Percentiles rank a stretch among this genome's conserved stretches.
These are phyloP conservation scores for Phytophthora nicotianae DNA, from an alignment of 352 stramenopile species.

Conservation along the genomic window DNA sequence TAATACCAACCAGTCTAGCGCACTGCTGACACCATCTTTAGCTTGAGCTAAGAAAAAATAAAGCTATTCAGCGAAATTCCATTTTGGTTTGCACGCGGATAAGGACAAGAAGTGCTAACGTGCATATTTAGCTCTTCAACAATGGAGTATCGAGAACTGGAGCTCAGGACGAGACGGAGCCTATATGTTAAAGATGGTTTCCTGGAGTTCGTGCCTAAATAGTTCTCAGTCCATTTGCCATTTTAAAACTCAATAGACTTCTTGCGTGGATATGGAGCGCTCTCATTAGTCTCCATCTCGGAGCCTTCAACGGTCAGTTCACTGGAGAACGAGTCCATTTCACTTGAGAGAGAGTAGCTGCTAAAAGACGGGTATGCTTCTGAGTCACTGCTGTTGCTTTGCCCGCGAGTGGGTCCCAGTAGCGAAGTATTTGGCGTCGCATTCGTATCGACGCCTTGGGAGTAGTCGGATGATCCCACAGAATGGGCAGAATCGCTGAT, in stretches of 20 bases:
- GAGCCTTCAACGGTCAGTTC: conserved; percentile 38
- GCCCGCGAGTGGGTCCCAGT: conserved; percentile 4
- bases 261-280: conserved; percentile 39
- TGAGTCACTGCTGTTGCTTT: conserved; percentile 16
- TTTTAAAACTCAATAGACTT: conserved; percentile 61
- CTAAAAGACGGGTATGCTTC: conserved; percentile 22
- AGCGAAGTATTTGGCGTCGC: conserved; percentile 21
- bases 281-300: conserved; percentile 26
- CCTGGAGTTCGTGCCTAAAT: conserved; percentile 12
- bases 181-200: background rate
- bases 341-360: conserved; percentile 38
- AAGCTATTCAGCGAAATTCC: conserved; percentile 1
- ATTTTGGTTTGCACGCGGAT: conserved; percentile 7
- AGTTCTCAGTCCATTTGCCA: conserved; percentile 12
- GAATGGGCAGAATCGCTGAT: conserved; percentile 35
- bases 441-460: conserved; percentile 35
- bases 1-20: conserved; percentile 1
- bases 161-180: conserved; percentile 3
- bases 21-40: conserved; percentile 18
- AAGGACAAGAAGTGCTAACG: conserved; percentile 8
- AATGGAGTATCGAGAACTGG: background rate
- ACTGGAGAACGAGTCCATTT: conserved; percentile 47
- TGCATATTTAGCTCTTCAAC: conserved; percentile 23
- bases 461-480: conserved; percentile 36
- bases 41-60: conserved; percentile 18